Evolutionary conservation across 768 basidiomycete genomes (phyloP).

Genomic region (Mycena leptocephala): DNA sequence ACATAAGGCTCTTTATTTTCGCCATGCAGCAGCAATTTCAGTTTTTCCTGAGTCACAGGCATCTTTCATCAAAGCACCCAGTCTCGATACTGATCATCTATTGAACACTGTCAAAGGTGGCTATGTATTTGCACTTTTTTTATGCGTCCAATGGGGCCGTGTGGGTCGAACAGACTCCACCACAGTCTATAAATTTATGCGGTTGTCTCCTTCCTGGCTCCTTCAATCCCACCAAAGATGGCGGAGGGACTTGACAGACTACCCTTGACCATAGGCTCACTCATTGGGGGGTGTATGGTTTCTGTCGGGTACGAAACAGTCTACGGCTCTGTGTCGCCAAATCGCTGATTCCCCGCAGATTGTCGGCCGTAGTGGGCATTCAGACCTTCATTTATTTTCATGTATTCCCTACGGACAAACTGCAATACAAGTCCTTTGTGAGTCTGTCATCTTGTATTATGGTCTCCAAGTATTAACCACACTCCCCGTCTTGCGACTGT

Average conservation of each 20-base stretch:
- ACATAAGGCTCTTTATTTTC: no score
- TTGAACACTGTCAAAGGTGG: not conserved
- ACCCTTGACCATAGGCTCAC: not conserved
- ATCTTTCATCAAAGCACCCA: no score
- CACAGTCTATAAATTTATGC: not conserved
- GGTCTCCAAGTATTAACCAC: no score
- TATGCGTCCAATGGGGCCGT: not conserved
- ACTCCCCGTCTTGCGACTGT: no score
- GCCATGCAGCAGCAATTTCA: no score
- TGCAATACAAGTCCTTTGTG: slow-evolving; percentile 21
- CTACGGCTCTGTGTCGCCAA: not conserved
- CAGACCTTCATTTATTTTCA: slow-evolving; percentile 25
- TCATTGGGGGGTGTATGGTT: not conserved
- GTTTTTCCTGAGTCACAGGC: no score
- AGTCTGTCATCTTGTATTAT: no score
- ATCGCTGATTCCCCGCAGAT: not conserved
- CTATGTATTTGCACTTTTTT: no score
- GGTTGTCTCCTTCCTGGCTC: not conserved
- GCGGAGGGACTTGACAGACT: not conserved
- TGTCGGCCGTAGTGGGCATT: slow-evolving; percentile 20
- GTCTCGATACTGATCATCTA: not conserved
- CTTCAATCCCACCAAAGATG: not conserved
- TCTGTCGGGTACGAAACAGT: not conserved
- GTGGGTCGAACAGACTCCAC: no score
- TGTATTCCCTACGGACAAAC: slow-evolving; percentile 5